Base-by-base conservation (phyloP, 371 early-diverging fungal species). In the Apophysomyces sp. region DNA sequence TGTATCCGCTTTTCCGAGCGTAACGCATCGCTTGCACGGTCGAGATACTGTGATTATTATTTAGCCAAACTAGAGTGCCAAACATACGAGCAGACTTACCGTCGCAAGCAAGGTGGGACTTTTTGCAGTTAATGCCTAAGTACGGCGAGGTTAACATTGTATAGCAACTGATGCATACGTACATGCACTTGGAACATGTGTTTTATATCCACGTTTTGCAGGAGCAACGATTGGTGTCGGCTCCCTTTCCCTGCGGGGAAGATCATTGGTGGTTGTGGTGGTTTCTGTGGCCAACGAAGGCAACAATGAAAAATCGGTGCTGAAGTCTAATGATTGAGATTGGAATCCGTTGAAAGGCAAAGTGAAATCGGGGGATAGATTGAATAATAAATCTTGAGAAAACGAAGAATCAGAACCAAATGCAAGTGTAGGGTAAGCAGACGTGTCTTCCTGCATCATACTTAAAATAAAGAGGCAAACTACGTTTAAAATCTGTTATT, bases 21-120 rank as follows among this genome's bases (percentile, higher is more conserved):
- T 72, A 12, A 84, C 68, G 67, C 90, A 90, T 30, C 90, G 76
- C 58, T 82, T 86, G 68, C 90, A 90, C n/a, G 90, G 90, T 37
- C 90, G 57, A 26, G 77, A 78, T 21, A 83, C 87, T 85, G 24
- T 11, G 16, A 5, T 30, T 32, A 31, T 21, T 37, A 13, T 8
- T 34, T 34, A 34, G 13, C 32, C 6, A 12, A 24, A 52, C 11
- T 8, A 12, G 7, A 24, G 3, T 26, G 28, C n/a, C 6, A 21
- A 21, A 44, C 4, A n/a, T n/a, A 21, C 0, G 21, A 18, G 21
- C 21, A 41, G 18, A 32, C 36, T 61, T 62, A 69, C 69, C 74
- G 66, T 89, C 87, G 68, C 89, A 89, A n/a, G 89, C 89, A 37
- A 89, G 73, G 62, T 89, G 89, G 4, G 89, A 84, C 55, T 82